Conservation (phyloP, 495 filamentous ascomycete genomes). For the Tuber magnatum region DNA sequence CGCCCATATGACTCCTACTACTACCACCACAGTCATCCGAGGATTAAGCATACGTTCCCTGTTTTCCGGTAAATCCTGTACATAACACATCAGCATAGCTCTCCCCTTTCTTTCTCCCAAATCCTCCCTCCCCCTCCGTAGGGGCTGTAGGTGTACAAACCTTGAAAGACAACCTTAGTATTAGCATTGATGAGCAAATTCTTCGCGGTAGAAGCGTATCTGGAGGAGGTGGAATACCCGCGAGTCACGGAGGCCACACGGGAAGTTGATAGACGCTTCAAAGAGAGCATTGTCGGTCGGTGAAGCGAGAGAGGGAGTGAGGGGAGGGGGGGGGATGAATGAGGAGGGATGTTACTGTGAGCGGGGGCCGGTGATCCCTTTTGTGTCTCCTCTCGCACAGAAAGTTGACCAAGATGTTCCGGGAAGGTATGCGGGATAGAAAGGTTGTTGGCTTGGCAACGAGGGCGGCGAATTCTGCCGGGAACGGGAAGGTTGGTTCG, state of each 20-base stretch:
- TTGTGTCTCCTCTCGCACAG: background rate
- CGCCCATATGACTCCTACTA: background rate
- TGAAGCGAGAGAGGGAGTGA: constrained; percentile 6
- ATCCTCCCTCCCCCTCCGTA: background rate
- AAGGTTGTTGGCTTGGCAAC: background rate
- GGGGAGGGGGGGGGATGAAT: background rate
- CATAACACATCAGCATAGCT: constrained; percentile 5
- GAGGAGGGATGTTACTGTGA: background rate
- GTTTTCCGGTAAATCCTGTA: constrained; percentile 77
- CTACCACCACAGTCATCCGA: constrained; percentile 30
- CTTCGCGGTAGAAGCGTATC: constrained; percentile 73
- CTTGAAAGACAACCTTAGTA: constrained; percentile 93
- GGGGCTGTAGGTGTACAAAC: constrained; percentile 40
- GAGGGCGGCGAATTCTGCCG: background rate
- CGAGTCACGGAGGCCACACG: constrained; percentile 50
- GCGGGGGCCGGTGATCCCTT: background rate
- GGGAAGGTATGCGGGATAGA: background rate
- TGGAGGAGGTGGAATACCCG: constrained; percentile 55
- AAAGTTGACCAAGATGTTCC: background rate
- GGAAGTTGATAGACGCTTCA: constrained; percentile 45
- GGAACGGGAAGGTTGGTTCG: background rate
- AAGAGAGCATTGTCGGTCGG: constrained; percentile 42
- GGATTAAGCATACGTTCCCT: constrained; percentile 76
- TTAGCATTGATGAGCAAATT: constrained; percentile 89
- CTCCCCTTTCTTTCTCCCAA: background rate